Evolutionary conservation across 129 eudicot species (phyloP), one percentile per base, ranked within the genome.

Genomic region (Erigeron canadensis): DNA sequence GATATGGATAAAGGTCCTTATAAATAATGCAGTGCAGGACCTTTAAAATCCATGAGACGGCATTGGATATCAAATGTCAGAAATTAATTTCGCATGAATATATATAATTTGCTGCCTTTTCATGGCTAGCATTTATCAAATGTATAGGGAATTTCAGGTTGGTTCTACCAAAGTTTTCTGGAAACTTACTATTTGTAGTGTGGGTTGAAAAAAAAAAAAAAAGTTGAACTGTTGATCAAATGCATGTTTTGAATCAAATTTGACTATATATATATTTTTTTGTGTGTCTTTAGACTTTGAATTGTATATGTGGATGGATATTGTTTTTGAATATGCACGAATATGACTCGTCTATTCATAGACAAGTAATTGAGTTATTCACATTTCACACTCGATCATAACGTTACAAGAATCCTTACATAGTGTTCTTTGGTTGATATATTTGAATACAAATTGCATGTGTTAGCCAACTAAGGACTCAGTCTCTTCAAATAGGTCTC

Each of bases 21-120:
- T n/a, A n/a, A n/a, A n/a, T n/a, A n/a, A n/a, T n/a, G n/a, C n/a
- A n/a, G n/a, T n/a, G n/a, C n/a, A n/a, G n/a, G n/a, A n/a, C n/a
- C n/a, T n/a, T n/a, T n/a, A n/a, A n/a, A n/a, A n/a, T n/a, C n/a
- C n/a, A n/a, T n/a, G n/a, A n/a, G n/a, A n/a, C n/a, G n/a, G n/a
- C n/a, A n/a, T n/a, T n/a, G n/a, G n/a, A n/a, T n/a, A n/a, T n/a
- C n/a, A n/a, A n/a, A n/a, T n/a, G n/a, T n/a, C n/a, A n/a, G n/a
- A n/a, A n/a, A n/a, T n/a, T n/a, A n/a, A n/a, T n/a, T n/a, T n/a
- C n/a, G n/a, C n/a, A n/a, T n/a, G n/a, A n/a, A n/a, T n/a, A n/a
- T n/a, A n/a, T n/a, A n/a, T n/a, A n/a, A n/a, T 73, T 73, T 39
- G 8, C 16, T 34, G 75, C n/a, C 12, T 75, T 69, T 75, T 67